Evolutionary conservation across 2,329 filamentous ascomycete species (phyloP), one percentile per base, ranked within the genome.

Genomic region (Sporothrix pallida): DNA sequence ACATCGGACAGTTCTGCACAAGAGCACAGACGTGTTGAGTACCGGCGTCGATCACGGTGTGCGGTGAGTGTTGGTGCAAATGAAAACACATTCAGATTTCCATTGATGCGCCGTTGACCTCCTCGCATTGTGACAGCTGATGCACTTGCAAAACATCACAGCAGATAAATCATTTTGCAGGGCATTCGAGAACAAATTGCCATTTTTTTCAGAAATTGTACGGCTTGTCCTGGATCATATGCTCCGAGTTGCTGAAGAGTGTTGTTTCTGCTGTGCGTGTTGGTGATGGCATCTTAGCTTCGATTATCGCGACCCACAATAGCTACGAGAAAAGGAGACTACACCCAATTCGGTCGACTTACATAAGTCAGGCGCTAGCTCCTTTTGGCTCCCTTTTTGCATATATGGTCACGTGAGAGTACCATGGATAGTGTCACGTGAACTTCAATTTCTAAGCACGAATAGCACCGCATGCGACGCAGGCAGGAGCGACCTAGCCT

Each of bases 391-490:
- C 31, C 31, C 6, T 23, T 13, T 67, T n/a, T n/a, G 13, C 26
- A 70, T 7, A 1, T 26, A 37, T 46, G n/a, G 2, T 63, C 23
- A 37, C 42, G 58, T 72, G 58, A 17, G 31, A 23, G 44, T 6
- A 23, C 0, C 13, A 3, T 6, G 12, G 2, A 2, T n/a, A 17
- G 9, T 10, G 5, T 65, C 65, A 70, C 71, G 63, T 68, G 71
- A 26, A 10, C 13, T 8, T 37, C 13, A 50, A 74, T 74, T 72
- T 74, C 54, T 72, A 74, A 74, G 54, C 73, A 72, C 37, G 52
- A 68, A 60, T 15, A 31, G 7, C 46, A 60, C 52, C 20, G 52
- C 46, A 31, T 31, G 71, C 44, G 17, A 37, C 46, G 62, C 60
- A 50, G 50, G 52, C 71, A 69, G 62, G 60, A n/a, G 15, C 1